phyloP scores from a whole-genome alignment of 495 filamentous ascomycete genomes.

The Pseudevernia furfuracea region DNA sequence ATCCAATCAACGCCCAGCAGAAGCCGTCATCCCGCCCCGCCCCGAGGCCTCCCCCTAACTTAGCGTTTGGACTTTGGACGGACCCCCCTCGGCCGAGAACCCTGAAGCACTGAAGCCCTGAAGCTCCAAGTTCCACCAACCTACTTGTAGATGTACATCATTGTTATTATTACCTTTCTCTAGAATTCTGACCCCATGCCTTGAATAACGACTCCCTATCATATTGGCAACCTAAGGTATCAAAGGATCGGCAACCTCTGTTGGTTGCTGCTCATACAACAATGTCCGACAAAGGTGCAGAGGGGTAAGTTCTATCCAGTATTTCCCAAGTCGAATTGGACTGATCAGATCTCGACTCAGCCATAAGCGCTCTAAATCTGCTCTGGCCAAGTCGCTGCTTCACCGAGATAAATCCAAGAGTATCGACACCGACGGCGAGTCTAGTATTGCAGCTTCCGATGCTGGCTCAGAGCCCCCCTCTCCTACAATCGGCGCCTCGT shows the following conservation, averaged over 20 bases:
- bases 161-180: too few relatives aligned
- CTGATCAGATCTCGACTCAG: constrained; percentile 25
- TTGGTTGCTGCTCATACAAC: too few relatives aligned
- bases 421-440: constrained; percentile 28
- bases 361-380: constrained; percentile 49
- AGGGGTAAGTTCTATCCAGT: constrained; percentile 19
- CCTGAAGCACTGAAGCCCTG: too few relatives aligned
- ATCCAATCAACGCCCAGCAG: too few relatives aligned
- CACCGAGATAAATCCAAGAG: constrained; percentile 43
- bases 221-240: background rate
- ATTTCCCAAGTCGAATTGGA: background rate
- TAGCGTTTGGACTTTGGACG: too few relatives aligned
- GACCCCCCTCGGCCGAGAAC: too few relatives aligned
- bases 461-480: constrained; percentile 29
- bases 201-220: background rate
- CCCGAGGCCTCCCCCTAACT: too few relatives aligned
- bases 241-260: background rate
- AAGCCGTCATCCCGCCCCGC: too few relatives aligned
- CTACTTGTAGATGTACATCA: background rate
- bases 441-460: constrained; percentile 22
- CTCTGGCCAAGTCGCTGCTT: constrained; percentile 45
- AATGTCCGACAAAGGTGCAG: constrained; percentile 19
- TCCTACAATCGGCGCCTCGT: constrained; percentile 26
- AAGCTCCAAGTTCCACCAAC: too few relatives aligned
- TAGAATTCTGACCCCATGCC: background rate